A percentile compares a stretch with the other conserved stretches of the same genome.
phyloP scores from a whole-genome alignment of 2,329 filamentous ascomycete genomes.

The Exophiala sideris region DNA sequence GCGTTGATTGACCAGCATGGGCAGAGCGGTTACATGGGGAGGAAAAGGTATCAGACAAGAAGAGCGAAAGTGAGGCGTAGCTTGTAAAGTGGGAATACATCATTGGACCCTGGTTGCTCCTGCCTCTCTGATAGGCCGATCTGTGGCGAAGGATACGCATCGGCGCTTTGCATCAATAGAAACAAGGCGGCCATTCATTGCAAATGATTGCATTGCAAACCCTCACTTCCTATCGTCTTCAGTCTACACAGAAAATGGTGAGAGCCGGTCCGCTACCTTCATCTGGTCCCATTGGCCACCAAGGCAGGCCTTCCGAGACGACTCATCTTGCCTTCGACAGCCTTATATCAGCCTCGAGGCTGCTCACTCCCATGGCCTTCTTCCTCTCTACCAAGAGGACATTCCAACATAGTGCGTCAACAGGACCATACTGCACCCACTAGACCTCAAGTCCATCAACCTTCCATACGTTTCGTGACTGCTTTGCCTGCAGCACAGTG shows the following conservation, averaged over 20 bases:
- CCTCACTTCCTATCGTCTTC: background rate
- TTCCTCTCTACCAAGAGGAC: background rate
- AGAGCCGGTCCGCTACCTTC: background rate
- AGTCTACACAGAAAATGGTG: background rate
- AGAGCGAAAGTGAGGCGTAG: no score
- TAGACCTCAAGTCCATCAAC: background rate
- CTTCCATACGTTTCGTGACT: constrained; percentile 1
- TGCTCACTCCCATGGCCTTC: background rate
- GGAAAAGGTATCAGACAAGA: no score
- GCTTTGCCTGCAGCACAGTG: background rate
- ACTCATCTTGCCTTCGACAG: constrained; percentile 1
- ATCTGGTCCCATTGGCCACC: background rate
- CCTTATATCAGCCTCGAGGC: constrained; percentile 10
- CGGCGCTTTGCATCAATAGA: background rate
- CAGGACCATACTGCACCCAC: no score
- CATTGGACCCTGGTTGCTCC: background rate
- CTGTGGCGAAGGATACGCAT: no score
- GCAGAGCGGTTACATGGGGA: no score
- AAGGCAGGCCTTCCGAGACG: background rate
- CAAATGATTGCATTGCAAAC: background rate
- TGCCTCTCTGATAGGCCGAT: background rate
- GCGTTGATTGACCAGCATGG: no score
- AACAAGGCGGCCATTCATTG: background rate
- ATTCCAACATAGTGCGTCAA: background rate
- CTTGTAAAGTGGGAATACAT: background rate